Base-by-base conservation (phyloP, 2,329 filamentous ascomycete genomes). In the Exophiala alcalophila region DNA sequence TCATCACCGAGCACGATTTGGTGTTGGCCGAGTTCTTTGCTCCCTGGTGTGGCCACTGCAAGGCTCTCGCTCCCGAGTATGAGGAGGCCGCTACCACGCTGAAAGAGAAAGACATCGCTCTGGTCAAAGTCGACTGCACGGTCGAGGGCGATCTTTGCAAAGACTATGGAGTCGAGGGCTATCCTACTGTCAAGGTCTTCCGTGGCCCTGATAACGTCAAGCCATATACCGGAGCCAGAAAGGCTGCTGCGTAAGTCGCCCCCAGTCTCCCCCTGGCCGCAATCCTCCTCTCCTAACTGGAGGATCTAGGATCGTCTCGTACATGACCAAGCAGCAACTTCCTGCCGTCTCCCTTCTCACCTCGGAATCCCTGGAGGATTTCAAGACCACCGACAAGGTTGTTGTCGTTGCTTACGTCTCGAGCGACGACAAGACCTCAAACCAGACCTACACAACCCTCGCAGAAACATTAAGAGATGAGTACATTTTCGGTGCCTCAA, bases 151-250 rank as follows among this genome's bases (percentile, higher is more conserved):
- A 94, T 23, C 84, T 98, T 57, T 98, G 92, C 81, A 80, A 89
- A 69, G 74, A 80, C 59, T 86, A 86, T 61, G 90, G 87, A 52
- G 90, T 98, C 29, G 89, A 97, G 76, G 92, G 92, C 55, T 98
- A 98, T 78, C 92, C 92, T 52, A 98, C 92, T 56, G 81, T 98
- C 65, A 98, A 97, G 83, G 81, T 98, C 71, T 98, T 98, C 89
- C 88, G 91, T 61, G 91, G 92, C 58, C 69, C 72, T 29, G 87
- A 96, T 8, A 87, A 84, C 65, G 71, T 87, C 64, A 75, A 79
- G 55, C 84, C 90, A 53, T 98, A 98, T 73, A 75, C 76, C 59
- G 92, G 92, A 63, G 84, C 88, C 69, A 81, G 92, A 68, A 95
- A 97, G 77, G 83, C 90, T 55, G 81, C 80, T 68, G 73, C 78